Evolutionary conservation across 106 monocot genomes (phyloP).

Genomic region (Allium fistulosum): DNA sequence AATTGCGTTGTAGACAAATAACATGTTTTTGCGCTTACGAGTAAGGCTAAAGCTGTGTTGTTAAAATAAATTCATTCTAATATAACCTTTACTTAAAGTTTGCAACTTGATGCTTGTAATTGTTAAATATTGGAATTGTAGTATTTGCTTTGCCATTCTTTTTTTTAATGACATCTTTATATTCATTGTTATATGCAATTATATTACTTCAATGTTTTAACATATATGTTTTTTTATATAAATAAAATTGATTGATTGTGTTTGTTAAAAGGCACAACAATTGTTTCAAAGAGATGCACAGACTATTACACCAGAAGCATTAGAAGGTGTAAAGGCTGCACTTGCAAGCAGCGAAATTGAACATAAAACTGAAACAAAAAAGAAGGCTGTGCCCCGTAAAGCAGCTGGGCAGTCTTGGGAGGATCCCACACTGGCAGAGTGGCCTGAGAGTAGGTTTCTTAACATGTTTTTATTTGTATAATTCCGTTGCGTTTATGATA

Average conservation of each 20-base stretch:
- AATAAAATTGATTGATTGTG: not conserved
- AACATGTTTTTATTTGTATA: too few species aligned
- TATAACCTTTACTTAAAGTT: not conserved
- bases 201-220: not conserved
- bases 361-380: slow-evolving; percentile 73
- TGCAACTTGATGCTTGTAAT: not conserved
- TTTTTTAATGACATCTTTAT: too few species aligned
- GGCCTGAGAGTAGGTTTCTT: slow-evolving; percentile 81
- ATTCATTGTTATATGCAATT: not conserved
- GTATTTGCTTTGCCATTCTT: not conserved
- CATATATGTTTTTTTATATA: not conserved
- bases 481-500: too few species aligned
- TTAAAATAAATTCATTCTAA: not conserved
- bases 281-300: slow-evolving; percentile 93
- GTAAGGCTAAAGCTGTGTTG: not conserved
- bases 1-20: not conserved
- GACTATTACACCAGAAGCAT: slow-evolving; percentile 90
- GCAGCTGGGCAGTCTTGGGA: slow-evolving; percentile 94
- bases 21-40: not conserved
- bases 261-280: slow-evolving; percentile 67
- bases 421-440: slow-evolving; percentile 87
- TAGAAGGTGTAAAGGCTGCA: slow-evolving; percentile 93
- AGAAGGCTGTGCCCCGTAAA: slow-evolving; percentile 82
- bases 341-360: slow-evolving; percentile 85
- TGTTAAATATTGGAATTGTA: not conserved